These are phyloP conservation scores for Fusarium xyrophilum DNA, from an alignment of 2,329 filamentous ascomycete genomes.

Conservation along the genomic window DNA sequence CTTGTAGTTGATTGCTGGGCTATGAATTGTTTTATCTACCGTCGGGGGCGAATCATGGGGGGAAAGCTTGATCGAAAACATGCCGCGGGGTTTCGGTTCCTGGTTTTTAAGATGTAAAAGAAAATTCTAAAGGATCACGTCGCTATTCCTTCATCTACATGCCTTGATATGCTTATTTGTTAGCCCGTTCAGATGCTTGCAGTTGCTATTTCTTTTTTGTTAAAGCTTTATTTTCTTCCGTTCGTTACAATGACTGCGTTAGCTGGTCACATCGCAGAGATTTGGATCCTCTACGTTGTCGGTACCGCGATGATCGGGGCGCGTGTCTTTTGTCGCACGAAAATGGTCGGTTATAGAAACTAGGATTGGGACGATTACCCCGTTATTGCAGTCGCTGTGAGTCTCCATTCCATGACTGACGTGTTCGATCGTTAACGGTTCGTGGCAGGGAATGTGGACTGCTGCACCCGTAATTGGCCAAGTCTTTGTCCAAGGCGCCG, in stretches of 20 bases:
- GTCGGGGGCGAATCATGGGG: not conserved
- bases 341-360: constrained; percentile 44
- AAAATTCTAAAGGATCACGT: not conserved
- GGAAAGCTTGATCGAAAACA: not conserved
- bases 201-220: not conserved
- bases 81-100: not conserved
- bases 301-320: constrained; percentile 44
- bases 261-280: constrained; percentile 40
- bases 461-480: constrained; percentile 33
- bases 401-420: not conserved
- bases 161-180: not conserved
- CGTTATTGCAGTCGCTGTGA: constrained; percentile 25
- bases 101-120: not conserved
- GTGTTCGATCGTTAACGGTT: not conserved
- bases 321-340: constrained; percentile 44
- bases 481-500: constrained; percentile 41
- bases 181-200: not conserved
- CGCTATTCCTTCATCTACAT: not conserved
- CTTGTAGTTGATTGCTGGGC: not conserved
- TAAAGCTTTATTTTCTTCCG: not conserved
- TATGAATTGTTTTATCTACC: not conserved
- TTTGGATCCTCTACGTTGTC: constrained; percentile 48
- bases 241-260: not conserved
- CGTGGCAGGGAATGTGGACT: constrained; percentile 27
- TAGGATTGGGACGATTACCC: constrained; percentile 48